phyloP scores from a whole-genome alignment of 2,329 filamentous ascomycete genomes.

The Setomelanomma holmii region DNA sequence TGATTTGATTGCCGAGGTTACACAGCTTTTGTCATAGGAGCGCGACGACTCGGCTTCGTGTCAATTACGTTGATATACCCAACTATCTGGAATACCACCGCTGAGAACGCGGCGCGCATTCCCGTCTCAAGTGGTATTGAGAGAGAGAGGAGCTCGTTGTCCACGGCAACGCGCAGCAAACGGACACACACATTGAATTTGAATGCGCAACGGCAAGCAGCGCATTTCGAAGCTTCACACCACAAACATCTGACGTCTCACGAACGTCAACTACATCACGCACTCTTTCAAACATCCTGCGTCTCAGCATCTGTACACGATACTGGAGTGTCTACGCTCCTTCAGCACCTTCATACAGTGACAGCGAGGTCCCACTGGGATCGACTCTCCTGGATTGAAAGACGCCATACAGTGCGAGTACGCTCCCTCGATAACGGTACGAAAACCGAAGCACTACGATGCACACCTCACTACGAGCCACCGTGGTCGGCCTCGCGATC shows the following conservation, averaged over 20 bases:
- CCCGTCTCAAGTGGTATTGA: neutral
- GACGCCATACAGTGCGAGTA: constrained; percentile 14
- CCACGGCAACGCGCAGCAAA: constrained; percentile 21
- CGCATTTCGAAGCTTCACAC: constrained; percentile 26
- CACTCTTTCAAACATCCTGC: constrained; percentile 26
- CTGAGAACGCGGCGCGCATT: neutral
- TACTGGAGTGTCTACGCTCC: constrained; percentile 8
- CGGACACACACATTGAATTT: constrained; percentile 15
- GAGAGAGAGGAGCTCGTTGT: constrained; percentile 5
- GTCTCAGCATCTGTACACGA: constrained; percentile 30
- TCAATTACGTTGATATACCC: neutral
- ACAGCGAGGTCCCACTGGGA: constrained; percentile 16
- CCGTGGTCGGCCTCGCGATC: constrained; percentile 30
- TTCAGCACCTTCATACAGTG: constrained; percentile 13
- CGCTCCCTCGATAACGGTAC: constrained; percentile 10
- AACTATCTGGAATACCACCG: neutral
- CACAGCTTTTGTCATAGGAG: neutral
- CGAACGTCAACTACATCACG: constrained; percentile 15
- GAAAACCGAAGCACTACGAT: constrained; percentile 23
- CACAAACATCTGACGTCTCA: constrained; percentile 36
- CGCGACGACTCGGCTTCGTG: neutral
- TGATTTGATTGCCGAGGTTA: constrained; percentile 19
- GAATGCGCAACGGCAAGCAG: constrained; percentile 11
- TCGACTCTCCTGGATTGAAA: constrained; percentile 8
- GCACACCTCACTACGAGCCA: constrained; percentile 23